Evolutionary conservation across 768 basidiomycete species (phyloP).

Genomic region (Kwoniella europaea): DNA sequence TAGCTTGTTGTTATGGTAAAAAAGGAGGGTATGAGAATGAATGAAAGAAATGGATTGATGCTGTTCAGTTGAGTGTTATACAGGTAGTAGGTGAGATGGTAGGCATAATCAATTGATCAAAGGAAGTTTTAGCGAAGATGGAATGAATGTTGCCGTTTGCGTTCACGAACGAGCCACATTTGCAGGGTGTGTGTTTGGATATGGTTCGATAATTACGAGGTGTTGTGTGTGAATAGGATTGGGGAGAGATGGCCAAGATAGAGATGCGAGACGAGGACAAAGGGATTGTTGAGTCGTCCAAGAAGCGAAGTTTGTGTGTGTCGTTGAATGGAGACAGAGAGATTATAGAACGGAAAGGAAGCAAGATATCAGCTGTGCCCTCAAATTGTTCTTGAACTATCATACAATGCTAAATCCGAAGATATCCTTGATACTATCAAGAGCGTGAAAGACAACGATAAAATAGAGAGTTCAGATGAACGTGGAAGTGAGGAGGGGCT

Average conservation of each 20-base stretch:
- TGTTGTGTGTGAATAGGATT: background rate
- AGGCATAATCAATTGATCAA: background rate
- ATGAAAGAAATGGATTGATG: background rate
- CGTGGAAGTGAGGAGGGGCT: slow-evolving; percentile 1
- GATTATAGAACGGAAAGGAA: slow-evolving; percentile 12
- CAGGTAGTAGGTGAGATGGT: background rate
- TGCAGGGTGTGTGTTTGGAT: background rate
- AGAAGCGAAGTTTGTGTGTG: slow-evolving; percentile 3
- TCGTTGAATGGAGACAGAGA: background rate
- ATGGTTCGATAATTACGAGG: background rate
- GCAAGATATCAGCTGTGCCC: slow-evolving; percentile 19
- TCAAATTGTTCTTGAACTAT: background rate
- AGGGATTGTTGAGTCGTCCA: background rate
- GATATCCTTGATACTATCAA: background rate
- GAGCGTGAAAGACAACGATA: background rate
- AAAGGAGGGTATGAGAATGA: background rate
- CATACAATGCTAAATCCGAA: background rate
- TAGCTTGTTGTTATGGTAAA: background rate
- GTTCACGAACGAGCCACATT: background rate
- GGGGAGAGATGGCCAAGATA: background rate
- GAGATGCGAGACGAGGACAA: slow-evolving; percentile 2
- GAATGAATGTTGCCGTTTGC: background rate
- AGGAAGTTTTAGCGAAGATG: background rate
- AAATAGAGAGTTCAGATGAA: background rate
- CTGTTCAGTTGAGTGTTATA: background rate